phyloP scores from a whole-genome alignment of 352 stramenopile genomes.

The Globisporangium solare region DNA sequence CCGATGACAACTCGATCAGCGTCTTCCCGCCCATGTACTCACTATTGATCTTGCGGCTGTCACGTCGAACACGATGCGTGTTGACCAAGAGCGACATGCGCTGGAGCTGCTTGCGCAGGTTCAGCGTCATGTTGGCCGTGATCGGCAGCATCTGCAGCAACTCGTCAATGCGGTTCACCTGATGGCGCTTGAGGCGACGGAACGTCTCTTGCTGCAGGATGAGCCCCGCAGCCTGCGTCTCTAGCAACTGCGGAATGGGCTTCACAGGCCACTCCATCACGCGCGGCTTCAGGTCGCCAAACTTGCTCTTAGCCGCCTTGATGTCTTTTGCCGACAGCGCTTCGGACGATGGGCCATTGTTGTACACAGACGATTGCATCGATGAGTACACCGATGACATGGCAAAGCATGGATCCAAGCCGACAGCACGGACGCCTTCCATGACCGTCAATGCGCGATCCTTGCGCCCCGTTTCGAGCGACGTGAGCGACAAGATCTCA shows the following conservation, averaged over 20 bases:
- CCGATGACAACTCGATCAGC: conserved; percentile 67
- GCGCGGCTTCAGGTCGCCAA: conserved; percentile 48
- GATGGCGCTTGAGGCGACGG: conserved; percentile 71
- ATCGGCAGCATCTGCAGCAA: conserved; percentile 83
- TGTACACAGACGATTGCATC: conserved; percentile 71
- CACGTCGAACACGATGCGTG: conserved; percentile 70
- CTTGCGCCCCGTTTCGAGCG: conserved; percentile 77
- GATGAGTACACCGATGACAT: conserved; percentile 84
- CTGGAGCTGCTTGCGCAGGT: conserved; percentile 80
- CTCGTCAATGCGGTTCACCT: conserved; percentile 80
- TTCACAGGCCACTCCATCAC: conserved; percentile 67
- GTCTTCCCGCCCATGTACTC: conserved; percentile 74
- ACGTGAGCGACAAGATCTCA: conserved; percentile 81
- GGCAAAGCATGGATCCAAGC: conserved; percentile 79
- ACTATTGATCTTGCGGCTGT: conserved; percentile 46
- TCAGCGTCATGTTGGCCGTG: conserved; percentile 85
- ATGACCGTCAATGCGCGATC: conserved; percentile 84
- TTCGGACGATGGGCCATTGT: conserved; percentile 50
- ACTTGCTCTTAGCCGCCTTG: conserved; percentile 47
- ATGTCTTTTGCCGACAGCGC: conserved; percentile 48
- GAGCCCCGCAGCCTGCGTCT: conserved; percentile 74
- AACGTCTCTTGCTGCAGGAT: conserved; percentile 85
- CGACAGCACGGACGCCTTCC: conserved; percentile 79
- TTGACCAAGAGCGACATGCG: conserved; percentile 86
- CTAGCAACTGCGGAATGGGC: conserved; percentile 75